These are phyloP conservation scores for Blastocystis sp. DNA, from an alignment of 352 stramenopile genomes.

Conservation along the genomic window DNA sequence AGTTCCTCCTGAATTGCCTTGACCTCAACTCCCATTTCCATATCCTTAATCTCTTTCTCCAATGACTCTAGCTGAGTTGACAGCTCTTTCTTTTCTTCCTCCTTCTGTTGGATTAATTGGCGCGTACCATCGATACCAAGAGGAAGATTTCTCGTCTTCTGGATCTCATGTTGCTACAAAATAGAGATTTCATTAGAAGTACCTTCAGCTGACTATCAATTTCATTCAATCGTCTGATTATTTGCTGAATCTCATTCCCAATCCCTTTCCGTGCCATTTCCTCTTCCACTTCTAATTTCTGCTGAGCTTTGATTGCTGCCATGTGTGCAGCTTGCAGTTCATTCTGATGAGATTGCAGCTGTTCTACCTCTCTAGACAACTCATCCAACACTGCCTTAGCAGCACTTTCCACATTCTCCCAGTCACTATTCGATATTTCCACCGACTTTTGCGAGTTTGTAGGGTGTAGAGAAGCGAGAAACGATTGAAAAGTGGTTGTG, in stretches of 20 bases:
- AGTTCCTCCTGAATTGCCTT: background rate
- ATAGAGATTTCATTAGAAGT: background rate
- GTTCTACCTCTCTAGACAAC: no score
- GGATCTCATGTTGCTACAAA: slow-evolving; percentile 72
- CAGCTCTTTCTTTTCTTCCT: slow-evolving; percentile 67
- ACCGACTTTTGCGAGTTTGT: no score
- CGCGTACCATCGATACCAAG: slow-evolving; percentile 66
- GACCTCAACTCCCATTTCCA: slow-evolving; percentile 65
- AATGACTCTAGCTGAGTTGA: slow-evolving; percentile 60
- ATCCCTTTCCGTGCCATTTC: slow-evolving; percentile 74
- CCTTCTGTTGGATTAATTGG: slow-evolving; percentile 62
- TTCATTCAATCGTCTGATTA: slow-evolving; percentile 72
- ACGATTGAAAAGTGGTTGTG: no score
- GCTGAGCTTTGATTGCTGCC: background rate
- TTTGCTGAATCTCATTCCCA: slow-evolving; percentile 64
- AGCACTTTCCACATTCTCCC: no score
- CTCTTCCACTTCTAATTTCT: slow-evolving; percentile 71
- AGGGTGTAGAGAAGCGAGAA: no score
- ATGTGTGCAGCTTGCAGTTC: no score
- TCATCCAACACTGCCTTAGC: no score
- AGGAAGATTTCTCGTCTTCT: slow-evolving; percentile 73
- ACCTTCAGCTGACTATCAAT: background rate
- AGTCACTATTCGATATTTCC: no score
- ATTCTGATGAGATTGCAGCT: no score
- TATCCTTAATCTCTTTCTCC: slow-evolving; percentile 69